Percentiles rank a stretch among this genome's conserved stretches.
phyloP scores from a whole-genome alignment of 2,329 filamentous ascomycete genomes.

The Bimuria novae-zelandiae region DNA sequence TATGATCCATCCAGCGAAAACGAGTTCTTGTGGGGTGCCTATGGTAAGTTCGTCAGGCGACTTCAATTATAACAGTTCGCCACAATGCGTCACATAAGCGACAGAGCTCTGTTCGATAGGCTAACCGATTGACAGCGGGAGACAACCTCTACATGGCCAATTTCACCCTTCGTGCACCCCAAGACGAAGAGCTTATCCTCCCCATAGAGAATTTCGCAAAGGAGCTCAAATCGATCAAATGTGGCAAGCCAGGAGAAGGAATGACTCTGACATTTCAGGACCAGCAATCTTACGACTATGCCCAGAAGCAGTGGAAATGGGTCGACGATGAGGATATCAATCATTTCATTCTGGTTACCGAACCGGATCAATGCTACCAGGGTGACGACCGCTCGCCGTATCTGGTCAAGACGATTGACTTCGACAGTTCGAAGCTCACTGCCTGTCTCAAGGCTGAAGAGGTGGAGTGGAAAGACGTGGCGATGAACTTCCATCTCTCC shows the following conservation, averaged over 20 bases:
- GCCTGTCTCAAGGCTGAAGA: slow-evolving; percentile 24
- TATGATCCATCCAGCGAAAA: slow-evolving; percentile 23
- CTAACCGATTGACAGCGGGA: slow-evolving; percentile 13
- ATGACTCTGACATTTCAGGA: slow-evolving; percentile 25
- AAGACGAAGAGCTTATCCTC: slow-evolving; percentile 27
- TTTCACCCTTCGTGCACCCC: slow-evolving; percentile 25
- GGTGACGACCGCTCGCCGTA: slow-evolving; percentile 31
- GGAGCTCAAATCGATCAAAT: slow-evolving; percentile 26
- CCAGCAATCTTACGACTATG: slow-evolving; percentile 16
- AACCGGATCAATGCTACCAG: slow-evolving; percentile 28
- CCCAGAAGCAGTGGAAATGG: slow-evolving; percentile 29
- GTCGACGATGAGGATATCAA: slow-evolving; percentile 27
- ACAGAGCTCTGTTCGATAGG: background rate
- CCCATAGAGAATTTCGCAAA: slow-evolving; percentile 30
- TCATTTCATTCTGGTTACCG: slow-evolving; percentile 29
- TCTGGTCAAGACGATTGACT: slow-evolving; percentile 24
- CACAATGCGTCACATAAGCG: too few relatives aligned
- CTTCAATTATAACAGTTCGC: too few relatives aligned
- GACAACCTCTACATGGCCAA: slow-evolving; percentile 29
- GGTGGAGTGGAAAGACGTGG: slow-evolving; percentile 24
- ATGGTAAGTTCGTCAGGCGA: slow-evolving; percentile 22
- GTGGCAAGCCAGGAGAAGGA: slow-evolving; percentile 17
- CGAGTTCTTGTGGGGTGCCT: slow-evolving; percentile 27
- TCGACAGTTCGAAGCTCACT: slow-evolving; percentile 20
- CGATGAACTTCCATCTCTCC: slow-evolving; percentile 18